Evolutionary conservation across 2,329 filamentous ascomycete species (phyloP), one percentile per base, ranked within the genome.

Genomic region (Penicillium hesseltinei): DNA sequence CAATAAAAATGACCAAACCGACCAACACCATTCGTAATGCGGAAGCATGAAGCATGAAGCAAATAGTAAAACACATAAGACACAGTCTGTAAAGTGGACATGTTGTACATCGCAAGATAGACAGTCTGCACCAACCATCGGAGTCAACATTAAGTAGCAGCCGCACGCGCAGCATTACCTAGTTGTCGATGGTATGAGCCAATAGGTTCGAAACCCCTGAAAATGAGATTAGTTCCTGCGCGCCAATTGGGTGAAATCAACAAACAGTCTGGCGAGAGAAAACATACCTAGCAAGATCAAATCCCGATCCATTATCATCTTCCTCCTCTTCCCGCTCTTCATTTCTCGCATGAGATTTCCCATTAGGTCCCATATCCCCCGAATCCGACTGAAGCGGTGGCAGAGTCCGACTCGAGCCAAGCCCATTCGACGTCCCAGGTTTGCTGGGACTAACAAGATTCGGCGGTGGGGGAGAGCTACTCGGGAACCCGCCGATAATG

Each of bases 181-280:
- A 78, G 58, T 59, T 78, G 75, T 48, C 72, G 73, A 69, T 78
- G 76, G 57, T 77, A 78, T 5, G 75, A 75, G 15, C 77, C 75
- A 54, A 80, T 80, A n/a, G 78, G 77, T 67, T 79, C 77, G 62
- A 80, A 80, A 17, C 78, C 78, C 59, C 77, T 80, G 51, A 23
- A 62, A 35, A 35, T 8, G 17, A 25, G 38, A 44, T 64, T 59
- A 63, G 60, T 21, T 23, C 21, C 13, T 21, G 49, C 39, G 9
- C 15, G 4, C 13, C 3, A 7, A 47, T 23, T 23, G 11, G 7
- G 15, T 5, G 4, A 3, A 3, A 29, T 2, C 19, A 21, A 21
- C 19, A 23, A 7, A 1, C 31, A 52, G 2, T 21, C 17, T 60
- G 21, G 19, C 36, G 13, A 35, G n/a, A 8, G 7, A 15, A 66